Evolutionary conservation across 1,139 yeast genomes (phyloP).

Genomic region (Sugiyamaella paludigena): DNA sequence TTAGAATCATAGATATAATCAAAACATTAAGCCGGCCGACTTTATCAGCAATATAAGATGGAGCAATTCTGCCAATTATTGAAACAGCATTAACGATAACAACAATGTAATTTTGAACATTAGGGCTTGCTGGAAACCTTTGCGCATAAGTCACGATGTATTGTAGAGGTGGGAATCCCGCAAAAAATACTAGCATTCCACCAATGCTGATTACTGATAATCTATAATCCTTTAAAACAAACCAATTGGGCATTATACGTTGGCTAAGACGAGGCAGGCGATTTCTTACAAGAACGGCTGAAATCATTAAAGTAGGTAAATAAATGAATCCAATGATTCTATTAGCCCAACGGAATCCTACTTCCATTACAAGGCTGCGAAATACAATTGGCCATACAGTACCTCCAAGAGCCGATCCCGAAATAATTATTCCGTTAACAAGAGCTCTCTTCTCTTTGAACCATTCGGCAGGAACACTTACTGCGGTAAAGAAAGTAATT

Average conservation of each 20-base stretch:
- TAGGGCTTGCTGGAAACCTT: constrained; percentile 23
- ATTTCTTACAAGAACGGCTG: constrained; percentile 22
- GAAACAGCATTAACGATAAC: constrained; percentile 52
- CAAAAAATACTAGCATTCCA: constrained; percentile 32
- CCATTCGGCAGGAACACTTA: constrained; percentile 44
- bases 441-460: constrained; percentile 53
- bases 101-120: constrained; percentile 37
- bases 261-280: no score
- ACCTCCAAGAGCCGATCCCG: constrained; percentile 54
- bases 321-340: constrained; percentile 34
- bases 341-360: constrained; percentile 38
- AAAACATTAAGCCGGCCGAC: constrained; percentile 47
- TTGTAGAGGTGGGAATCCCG: constrained; percentile 35
- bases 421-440: constrained; percentile 55
- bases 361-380: constrained; percentile 27
- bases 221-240: constrained; percentile 29
- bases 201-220: constrained; percentile 33
- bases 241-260: constrained; percentile 31
- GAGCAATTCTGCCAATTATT: constrained; percentile 47
- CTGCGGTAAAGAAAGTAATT: constrained; percentile 25
- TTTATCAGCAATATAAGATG: constrained; percentile 47
- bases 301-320: constrained; percentile 20
- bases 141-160: constrained; percentile 31
- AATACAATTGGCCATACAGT: constrained; percentile 35
- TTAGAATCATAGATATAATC: no score